These are phyloP conservation scores for Neospora caninum DNA, from an alignment of 169 alveolate species.

Conservation along the genomic window DNA sequence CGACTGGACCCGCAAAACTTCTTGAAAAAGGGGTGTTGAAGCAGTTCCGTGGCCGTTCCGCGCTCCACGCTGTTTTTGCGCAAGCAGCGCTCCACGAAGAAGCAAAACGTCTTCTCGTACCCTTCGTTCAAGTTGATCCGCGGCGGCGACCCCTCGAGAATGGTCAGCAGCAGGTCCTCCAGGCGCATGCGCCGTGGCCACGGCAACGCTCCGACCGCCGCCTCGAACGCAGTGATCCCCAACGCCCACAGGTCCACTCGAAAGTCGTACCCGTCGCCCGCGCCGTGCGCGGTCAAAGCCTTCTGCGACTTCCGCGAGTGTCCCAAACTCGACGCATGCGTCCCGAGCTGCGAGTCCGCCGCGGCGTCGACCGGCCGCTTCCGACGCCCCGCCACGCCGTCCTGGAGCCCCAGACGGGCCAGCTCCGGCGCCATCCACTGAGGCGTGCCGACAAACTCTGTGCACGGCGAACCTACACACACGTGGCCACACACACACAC, in stretches of 20 bases:
- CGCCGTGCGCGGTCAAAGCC: not conserved
- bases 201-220: slow-evolving; percentile 93
- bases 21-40: slow-evolving; percentile 4
- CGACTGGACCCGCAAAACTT: not conserved
- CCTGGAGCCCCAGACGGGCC: slow-evolving; percentile 55
- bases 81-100: slow-evolving; percentile 82
- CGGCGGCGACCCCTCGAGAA: slow-evolving; percentile 76
- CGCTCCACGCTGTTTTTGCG: slow-evolving; percentile 82
- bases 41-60: slow-evolving; percentile 45
- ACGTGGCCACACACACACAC: too few relatives aligned
- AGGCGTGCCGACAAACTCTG: slow-evolving; percentile 90
- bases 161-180: slow-evolving; percentile 74
- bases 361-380: not conserved
- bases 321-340: not conserved
- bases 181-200: slow-evolving; percentile 76
- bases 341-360: not conserved
- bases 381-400: not conserved
- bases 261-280: slow-evolving; percentile 1
- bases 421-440: slow-evolving; percentile 97
- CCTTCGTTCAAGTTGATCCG: slow-evolving; percentile 74
- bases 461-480: not conserved
- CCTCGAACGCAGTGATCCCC: slow-evolving; percentile 90
- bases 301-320: not conserved
- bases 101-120: slow-evolving; percentile 80
- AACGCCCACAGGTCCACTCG: slow-evolving; percentile 91